Evolutionary conservation across 2,329 filamentous ascomycete species (phyloP), one percentile per base, ranked within the genome.

Genomic region (Leptographium lundbergii): DNA sequence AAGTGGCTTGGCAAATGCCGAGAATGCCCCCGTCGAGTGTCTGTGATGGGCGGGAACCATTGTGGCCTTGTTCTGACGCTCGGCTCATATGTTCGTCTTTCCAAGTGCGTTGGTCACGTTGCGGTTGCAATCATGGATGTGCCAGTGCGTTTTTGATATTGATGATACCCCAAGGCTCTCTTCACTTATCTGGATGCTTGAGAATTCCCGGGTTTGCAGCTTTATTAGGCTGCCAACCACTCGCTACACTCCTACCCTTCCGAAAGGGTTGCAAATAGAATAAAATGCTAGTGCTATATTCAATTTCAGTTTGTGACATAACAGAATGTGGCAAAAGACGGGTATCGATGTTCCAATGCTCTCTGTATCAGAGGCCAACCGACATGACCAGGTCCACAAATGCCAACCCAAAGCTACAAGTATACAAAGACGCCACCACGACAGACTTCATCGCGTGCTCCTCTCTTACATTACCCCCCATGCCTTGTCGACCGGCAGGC

Each of bases 401-500:
- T 39, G 36, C 36, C 36, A 39, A 39, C 36, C 14, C 14, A 39
- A 39, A 3, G 36, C 14, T 39, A 39, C 36, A 39, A 17, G 13
- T 39, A 39, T 39, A 14, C 14, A 39, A 17, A 17, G 36, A 39
- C 36, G 17, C 13, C 34, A 36, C 6, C 34, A 39, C 13, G 13
- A 13, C 36, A 34, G 32, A 34, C 32, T 11, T 34, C 32, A 11
- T 34, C 32, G 9, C 9, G 6, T 34, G 32, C 32, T 9, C 9
- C 4, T 42, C 13, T 11, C 34, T 60, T 52, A 73, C 24, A 72
- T 65, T 22, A 67, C 67, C 11, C 68, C 67, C 71, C 71, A 73
- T 0, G 68, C 70, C 53, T 68, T 68, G 57, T 73, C 71, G 4
- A 74, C 67, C 0, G 71, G 71, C 59, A 73, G 51, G 4, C 67